A percentile compares a stretch with the other conserved stretches of the same genome.
Conservation (phyloP, 176 grass and related monocot species). For the Carex littledalei region DNA sequence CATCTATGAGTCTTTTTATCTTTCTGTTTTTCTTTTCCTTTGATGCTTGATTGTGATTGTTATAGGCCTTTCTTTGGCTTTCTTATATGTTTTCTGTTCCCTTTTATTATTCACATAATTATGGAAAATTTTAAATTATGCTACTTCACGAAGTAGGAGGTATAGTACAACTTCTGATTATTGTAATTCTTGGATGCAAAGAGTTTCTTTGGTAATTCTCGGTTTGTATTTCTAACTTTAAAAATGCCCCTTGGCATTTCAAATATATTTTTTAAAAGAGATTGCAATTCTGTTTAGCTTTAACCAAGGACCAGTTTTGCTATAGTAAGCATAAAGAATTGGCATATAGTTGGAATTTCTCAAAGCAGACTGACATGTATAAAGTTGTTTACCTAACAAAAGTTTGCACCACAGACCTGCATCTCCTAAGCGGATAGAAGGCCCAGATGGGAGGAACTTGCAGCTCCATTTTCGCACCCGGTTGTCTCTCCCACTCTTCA, state of each 20-base stretch:
- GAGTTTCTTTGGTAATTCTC: background rate
- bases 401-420: constrained; percentile 30
- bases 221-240: background rate
- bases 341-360: background rate
- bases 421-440: constrained; percentile 71
- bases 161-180: background rate
- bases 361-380: background rate
- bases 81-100: background rate
- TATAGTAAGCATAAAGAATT: background rate
- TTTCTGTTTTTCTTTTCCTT: background rate
- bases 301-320: background rate
- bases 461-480: constrained; percentile 59
- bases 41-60: background rate
- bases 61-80: background rate
- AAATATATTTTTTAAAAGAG: constrained; percentile 9
- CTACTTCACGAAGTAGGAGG: no score
- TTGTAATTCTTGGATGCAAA: background rate
- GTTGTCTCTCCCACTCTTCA: constrained; percentile 76
- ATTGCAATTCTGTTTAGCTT: background rate
- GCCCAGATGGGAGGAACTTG: constrained; percentile 60
- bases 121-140: no score
- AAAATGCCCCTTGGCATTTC: background rate
- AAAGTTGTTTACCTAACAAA: constrained; percentile 19
- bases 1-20: background rate
- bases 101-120: no score